Base-by-base conservation (phyloP, 306 rosid genomes). In the Cicer judaicum region DNA sequence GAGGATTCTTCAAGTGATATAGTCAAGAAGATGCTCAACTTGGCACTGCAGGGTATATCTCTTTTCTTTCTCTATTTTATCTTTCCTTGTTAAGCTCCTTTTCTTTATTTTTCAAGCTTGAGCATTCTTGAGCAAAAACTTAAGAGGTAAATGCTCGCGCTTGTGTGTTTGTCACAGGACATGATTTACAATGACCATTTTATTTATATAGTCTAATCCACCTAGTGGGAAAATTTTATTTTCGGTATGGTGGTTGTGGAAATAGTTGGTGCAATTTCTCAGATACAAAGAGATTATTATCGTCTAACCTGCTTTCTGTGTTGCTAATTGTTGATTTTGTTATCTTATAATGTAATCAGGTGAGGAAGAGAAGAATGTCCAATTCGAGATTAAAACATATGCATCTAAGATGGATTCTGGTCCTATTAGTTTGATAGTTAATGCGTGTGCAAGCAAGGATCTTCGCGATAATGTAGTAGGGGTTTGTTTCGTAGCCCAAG, bases 401-500 rank as follows among this genome's bases (percentile, higher is more conserved):
- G 97, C 89, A 13, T 75, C 83, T 60, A 80, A 83, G 80, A 50
- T 44, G 72, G 98, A 92, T 46, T 77, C 84, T 24, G 90, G 88
- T 79, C 91, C 97, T 73, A 86, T 94, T 71, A 87, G 93, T 81
- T 84, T 91, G 74, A 88, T 91, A 60, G 97, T 92, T 82, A 94
- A 94, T 73, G 97, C 98, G 46, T 94, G 98, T 78, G 96, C 96
- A 64, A 94, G 98, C 69, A 82, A 86, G 84, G 97, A 94, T 80
- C 80, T 94, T 83, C 85, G 34, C 39, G 93, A 88, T 16, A 86
- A 86, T 78, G 93, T 91, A 61, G 97, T 94, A 21, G 96, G 98
- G 21, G 95, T 94, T 80, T 94, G 98, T 83, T 91, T 94, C 81
- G 97, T 94, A 80, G 98, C 93, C 47, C 98, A 94, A 75, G 98